phyloP scores from a whole-genome alignment of 202 grass and related monocot genomes.

The Cymbopogon flexuosus region DNA sequence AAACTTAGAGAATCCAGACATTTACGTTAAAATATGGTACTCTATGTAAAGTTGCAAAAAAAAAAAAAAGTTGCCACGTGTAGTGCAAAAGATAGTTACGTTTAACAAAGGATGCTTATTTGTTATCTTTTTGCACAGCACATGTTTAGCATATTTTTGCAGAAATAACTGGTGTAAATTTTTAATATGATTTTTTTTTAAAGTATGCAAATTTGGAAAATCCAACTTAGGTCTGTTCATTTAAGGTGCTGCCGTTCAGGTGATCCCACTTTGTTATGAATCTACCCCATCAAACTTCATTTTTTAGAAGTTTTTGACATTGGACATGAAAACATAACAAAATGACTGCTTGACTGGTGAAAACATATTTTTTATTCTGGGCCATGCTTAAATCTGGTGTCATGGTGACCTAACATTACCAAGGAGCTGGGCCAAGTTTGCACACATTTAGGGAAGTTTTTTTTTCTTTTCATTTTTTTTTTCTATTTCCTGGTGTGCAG shows the following conservation, averaged over 20 bases:
- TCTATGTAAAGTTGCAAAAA: not conserved
- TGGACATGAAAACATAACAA: not conserved
- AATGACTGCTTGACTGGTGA: not conserved
- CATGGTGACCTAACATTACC: not conserved
- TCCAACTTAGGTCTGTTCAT: slow-evolving; percentile 2
- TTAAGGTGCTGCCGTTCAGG: not conserved
- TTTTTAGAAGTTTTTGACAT: slow-evolving; percentile 9
- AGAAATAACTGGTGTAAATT: not conserved
- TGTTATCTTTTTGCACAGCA: not conserved
- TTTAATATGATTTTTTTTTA: not conserved
- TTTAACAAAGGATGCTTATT: not conserved
- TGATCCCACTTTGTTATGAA: slow-evolving; percentile 2
- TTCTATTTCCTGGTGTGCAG: not conserved
- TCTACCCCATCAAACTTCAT: slow-evolving; percentile 16
- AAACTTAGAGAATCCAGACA: not conserved
- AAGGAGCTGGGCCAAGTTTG: not conserved
- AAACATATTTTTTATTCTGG: not conserved
- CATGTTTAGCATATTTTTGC: not conserved
- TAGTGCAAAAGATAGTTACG: not conserved
- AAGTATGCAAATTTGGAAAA: not conserved
- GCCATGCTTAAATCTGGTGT: not conserved
- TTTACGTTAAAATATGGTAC: not conserved
- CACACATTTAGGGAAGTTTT: slow-evolving; percentile 8
- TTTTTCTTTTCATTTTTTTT: not conserved
- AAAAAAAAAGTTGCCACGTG: not conserved